phyloP scores from a whole-genome alignment of 805 yeast species.

The Schwanniomyces polymorphus region DNA sequence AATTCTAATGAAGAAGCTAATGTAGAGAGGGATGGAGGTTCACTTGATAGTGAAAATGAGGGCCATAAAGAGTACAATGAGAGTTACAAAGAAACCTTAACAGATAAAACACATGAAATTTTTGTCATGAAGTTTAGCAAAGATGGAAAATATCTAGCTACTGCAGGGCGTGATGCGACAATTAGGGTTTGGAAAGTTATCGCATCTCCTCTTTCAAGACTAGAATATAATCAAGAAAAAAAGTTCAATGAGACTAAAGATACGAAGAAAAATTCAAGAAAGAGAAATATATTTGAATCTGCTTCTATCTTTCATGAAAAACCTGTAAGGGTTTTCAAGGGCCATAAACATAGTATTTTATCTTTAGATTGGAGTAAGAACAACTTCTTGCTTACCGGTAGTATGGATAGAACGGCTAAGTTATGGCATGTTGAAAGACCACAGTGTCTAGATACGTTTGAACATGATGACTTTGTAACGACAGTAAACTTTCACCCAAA shows the following conservation, averaged over 20 bases:
- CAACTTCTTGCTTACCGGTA: slow-evolving; percentile 73
- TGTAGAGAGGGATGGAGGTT: slow-evolving; percentile 1
- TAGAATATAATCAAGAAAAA: slow-evolving; percentile 37
- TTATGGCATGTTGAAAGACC: slow-evolving; percentile 81
- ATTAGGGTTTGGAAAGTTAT: slow-evolving; percentile 81
- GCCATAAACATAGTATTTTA: slow-evolving; percentile 71
- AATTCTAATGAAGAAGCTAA: slow-evolving; percentile 8
- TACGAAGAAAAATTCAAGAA: slow-evolving; percentile 8
- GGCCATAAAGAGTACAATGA: background rate
- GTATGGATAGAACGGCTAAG: slow-evolving; percentile 81
- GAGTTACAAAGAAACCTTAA: background rate
- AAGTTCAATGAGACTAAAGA: slow-evolving; percentile 16
- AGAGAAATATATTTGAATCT: slow-evolving; percentile 29
- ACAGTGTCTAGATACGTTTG: slow-evolving; percentile 61
- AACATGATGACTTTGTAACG: slow-evolving; percentile 82
- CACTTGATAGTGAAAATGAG: background rate
- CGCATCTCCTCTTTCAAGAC: slow-evolving; percentile 66
- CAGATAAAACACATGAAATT: slow-evolving; percentile 46
- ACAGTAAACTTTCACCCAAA: slow-evolving; percentile 75
- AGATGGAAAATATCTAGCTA: slow-evolving; percentile 83
- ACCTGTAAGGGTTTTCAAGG: slow-evolving; percentile 61
- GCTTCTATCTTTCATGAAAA: slow-evolving; percentile 78
- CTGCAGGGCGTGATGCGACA: slow-evolving; percentile 75
- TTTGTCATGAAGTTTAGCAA: slow-evolving; percentile 71
- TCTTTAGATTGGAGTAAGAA: slow-evolving; percentile 87